Conservation (phyloP, 2,329 filamentous ascomycete genomes). For the Claviceps sp. region DNA sequence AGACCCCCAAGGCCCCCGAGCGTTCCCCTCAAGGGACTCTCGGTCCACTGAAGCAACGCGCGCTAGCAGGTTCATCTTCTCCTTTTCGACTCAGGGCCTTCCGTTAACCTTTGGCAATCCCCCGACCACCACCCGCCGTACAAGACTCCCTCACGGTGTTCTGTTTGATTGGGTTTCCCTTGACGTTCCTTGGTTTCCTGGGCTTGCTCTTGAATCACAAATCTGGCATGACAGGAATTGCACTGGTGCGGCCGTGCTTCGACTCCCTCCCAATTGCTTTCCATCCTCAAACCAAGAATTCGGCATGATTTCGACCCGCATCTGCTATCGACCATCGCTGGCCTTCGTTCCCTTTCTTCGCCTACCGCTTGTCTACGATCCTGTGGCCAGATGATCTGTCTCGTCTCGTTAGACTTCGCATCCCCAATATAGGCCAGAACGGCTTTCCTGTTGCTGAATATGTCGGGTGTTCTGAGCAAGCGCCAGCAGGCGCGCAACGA, state of each 20-base stretch:
- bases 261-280: not conserved
- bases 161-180: not conserved
- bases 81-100: slow-evolving; percentile 1
- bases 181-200: not conserved
- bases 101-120: not conserved
- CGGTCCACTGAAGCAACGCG: not conserved
- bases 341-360: not conserved
- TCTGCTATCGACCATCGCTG: not conserved
- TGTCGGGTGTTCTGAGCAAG: slow-evolving; percentile 74
- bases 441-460: slow-evolving; percentile 20
- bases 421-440: not conserved
- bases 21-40: not conserved
- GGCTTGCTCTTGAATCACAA: not conserved
- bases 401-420: not conserved
- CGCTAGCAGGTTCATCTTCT: slow-evolving; percentile 1
- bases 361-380: not conserved
- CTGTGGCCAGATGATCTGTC: not conserved
- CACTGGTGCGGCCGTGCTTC: not conserved
- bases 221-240: not conserved
- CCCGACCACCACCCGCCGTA: not conserved
- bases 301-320: not conserved
- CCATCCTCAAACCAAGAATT: not conserved
- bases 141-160: not conserved
- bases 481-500: slow-evolving; percentile 97
- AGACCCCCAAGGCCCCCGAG: not conserved